Evolutionary conservation across 768 basidiomycete genomes (phyloP), one percentile per base, ranked within the genome.

Genomic region (Russula emetica): DNA sequence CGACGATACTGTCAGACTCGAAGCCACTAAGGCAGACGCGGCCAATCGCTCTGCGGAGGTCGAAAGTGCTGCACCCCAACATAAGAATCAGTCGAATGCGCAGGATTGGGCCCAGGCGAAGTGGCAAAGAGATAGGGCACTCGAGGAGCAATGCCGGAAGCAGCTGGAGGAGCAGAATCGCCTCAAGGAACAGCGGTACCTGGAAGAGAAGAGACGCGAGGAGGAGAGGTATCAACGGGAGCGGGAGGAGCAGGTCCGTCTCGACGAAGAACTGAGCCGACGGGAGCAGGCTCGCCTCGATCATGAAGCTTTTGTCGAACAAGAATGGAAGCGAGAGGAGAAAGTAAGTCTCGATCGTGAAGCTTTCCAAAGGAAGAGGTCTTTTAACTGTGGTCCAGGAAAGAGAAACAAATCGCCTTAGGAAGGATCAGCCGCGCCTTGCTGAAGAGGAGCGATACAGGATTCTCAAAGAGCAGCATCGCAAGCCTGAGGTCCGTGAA

Each of bases 401-500:
- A 34, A 10, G 34, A 40, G 38, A 38, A 55, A 62, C 51, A 4
- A 61, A 49, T 36, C 47, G 64, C 45, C n/a, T 58, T 44, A 59
- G 45, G 42, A 52, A 65, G 59, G 66, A 62, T 34, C 58, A 56
- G 32, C 14, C 18, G 24, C 55, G 61, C 3, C 30, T 50, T 62
- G 56, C 49, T 49, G 62, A 58, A 55, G 69, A 59, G 40, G 67
- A 60, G 13, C 54, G 28, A 34, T 53, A 40, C 54, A 74, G 76
- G 64, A 20, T 34, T 2, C 76, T 78, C 66, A 72, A 76, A 7
- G 77, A 80, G 38, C 63, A 64, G 30, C 63, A 42, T 9, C 63
- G 63, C 52, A 78, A 59, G n/a, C n/a, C n/a, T n/a, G n/a, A n/a
- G 74, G 66, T 74, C 73, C 38, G 55, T 72, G 73, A 68, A 73